A percentile compares a stretch with the other conserved stretches of the same genome.
These are phyloP conservation scores for Scenedesmus sp. DNA, from an alignment of 163 green algal species.

Conservation along the genomic window DNA sequence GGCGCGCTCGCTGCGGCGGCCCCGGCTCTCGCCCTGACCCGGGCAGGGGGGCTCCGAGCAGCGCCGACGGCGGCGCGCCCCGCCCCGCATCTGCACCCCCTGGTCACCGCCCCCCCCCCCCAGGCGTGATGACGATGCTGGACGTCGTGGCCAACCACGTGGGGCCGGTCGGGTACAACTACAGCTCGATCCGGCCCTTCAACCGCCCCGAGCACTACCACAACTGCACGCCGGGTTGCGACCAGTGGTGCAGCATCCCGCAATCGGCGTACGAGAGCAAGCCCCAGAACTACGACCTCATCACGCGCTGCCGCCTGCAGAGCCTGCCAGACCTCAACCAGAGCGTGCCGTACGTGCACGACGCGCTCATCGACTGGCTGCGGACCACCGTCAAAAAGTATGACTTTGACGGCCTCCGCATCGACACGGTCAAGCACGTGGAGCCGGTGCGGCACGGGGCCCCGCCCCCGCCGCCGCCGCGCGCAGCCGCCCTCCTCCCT, in stretches of 20 bases:
- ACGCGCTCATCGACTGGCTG: conserved; percentile 17
- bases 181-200: conserved; percentile 4
- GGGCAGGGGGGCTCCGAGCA: not conserved
- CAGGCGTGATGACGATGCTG: conserved; percentile 37
- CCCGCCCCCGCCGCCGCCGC: too few species aligned
- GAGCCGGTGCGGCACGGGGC: too few species aligned
- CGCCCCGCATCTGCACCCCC: too few species aligned
- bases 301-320: not conserved
- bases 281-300: not conserved
- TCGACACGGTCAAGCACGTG: conserved; percentile 40
- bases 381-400: conserved; percentile 11
- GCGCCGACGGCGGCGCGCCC: too few species aligned
- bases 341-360: conserved; percentile 12
- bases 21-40: not conserved
- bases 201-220: conserved; percentile 38
- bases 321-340: conserved; percentile 33
- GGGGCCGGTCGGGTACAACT: not conserved
- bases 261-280: conserved; percentile 12
- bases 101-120: too few species aligned
- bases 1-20: not conserved
- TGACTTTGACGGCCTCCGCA: conserved; percentile 24
- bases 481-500: too few species aligned
- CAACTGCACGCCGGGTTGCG: not conserved
- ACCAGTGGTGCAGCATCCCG: conserved; percentile 21
- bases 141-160: conserved; percentile 40